phyloP scores from a whole-genome alignment of 192 early-diverging fungal genomes.

The Rhizophagus clarus region DNA sequence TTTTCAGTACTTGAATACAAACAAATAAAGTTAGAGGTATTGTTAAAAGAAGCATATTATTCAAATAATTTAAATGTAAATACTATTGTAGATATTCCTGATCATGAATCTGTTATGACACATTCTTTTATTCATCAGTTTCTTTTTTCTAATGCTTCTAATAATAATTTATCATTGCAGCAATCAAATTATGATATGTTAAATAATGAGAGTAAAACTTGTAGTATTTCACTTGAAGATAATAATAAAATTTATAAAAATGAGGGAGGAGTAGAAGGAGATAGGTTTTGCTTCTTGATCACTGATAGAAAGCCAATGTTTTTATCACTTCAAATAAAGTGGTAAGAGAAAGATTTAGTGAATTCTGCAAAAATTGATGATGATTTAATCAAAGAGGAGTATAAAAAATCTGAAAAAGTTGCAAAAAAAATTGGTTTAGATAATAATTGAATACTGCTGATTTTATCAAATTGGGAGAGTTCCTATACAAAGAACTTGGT shows the following conservation, averaged over 20 bases:
- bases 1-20: background rate
- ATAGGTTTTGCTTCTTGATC: background rate
- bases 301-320: background rate
- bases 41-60: background rate
- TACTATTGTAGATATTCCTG: background rate
- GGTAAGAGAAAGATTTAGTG: background rate
- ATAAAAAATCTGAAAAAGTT: background rate
- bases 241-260: background rate
- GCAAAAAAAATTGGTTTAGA: background rate
- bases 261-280: background rate
- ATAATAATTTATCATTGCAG: too few species aligned
- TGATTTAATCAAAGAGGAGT: background rate
- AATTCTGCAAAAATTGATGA: background rate
- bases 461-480: background rate
- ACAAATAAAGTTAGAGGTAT: background rate
- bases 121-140: background rate
- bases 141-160: background rate
- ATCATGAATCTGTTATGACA: background rate
- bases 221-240: background rate
- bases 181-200: background rate
- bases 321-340: slow-evolving; percentile 1
- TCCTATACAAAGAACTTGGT: background rate
- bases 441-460: background rate
- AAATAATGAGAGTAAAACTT: background rate
- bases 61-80: background rate